Evolutionary conservation across 352 stramenopile genomes (phyloP), one percentile per base, ranked within the genome.

Genomic region (Pythium monospermum): DNA sequence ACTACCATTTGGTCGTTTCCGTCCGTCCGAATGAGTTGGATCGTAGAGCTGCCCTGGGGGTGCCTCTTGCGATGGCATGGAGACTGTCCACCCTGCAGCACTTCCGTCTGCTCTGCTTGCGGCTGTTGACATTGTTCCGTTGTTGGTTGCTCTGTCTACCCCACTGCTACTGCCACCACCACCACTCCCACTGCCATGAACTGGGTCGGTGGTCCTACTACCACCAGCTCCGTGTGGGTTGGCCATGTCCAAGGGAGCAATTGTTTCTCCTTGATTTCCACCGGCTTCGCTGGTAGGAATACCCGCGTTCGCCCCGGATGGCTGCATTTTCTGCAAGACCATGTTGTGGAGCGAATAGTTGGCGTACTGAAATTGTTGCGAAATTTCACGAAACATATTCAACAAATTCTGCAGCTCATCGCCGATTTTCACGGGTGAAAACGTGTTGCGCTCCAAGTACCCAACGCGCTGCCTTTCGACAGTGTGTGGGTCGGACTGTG

Each of bases 341-440:
- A 40, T 57, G 33, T 60, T 67, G 1, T 77, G 49, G 2, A 86
- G 50, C 0, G 45, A 59, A 53, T 85, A 85, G 33, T 70, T 67
- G 2, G 64, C 46, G 28, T 73, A 47, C 7, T 76, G 51, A 21
- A 85, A 77, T n/a, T 86, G 70, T n/a, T 69, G 53, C 6, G 75
- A 70, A 38, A 89, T 67, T 15, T 50, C 63, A 35, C 73, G 72
- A 52, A 89, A 87, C 49, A 85, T 83, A 22, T 57, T 61, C 11
- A 89, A 64, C 16, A 89, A 58, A 4, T 80, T 62, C 54, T 73
- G 59, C 16, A 91, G 51, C 19, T 89, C 77, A 5, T 57, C 64
- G 1, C 81, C 74, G 37, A 89, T 75, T 42, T 83, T 87, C 15
- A 66, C 61, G 8, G 57, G 56, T 0, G 71, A 76, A 23, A 78